Evolutionary conservation across 306 rosid species (phyloP).

Genomic region (Begonia masoniana): DNA sequence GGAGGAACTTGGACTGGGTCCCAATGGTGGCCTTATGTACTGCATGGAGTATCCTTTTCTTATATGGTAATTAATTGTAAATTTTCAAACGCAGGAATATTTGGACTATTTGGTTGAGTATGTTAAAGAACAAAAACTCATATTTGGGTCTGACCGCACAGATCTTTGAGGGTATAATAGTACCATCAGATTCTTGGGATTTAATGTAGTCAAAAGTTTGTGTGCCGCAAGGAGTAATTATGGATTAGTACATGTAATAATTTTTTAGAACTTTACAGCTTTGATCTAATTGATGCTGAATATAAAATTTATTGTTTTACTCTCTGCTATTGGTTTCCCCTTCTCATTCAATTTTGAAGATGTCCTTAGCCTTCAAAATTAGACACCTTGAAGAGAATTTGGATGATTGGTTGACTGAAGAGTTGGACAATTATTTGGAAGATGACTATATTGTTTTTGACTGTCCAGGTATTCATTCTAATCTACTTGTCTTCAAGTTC

Average conservation of each 20-base stretch:
- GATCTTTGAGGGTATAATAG: no score
- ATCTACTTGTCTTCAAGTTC: not conserved
- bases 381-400: conserved; percentile 85
- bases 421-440: conserved; percentile 66
- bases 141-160: no score
- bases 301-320: not conserved
- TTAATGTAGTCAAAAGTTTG: not conserved
- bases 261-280: no score
- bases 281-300: not conserved
- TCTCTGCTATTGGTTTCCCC: not conserved
- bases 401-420: conserved; percentile 75
- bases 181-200: no score
- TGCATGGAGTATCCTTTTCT: conserved; percentile 95
- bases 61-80: not conserved
- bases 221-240: not conserved
- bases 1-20: conserved; percentile 95
- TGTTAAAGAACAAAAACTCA: no score
- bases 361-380: conserved; percentile 35
- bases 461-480: conserved; percentile 64
- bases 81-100: no score
- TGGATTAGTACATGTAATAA: no score
- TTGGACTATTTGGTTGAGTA: no score
- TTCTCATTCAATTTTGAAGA: not conserved
- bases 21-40: conserved; percentile 86
- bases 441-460: conserved; percentile 89